These are phyloP conservation scores for Nakazawaea ishiwadae DNA, from an alignment of 805 yeast genomes.

Conservation along the genomic window DNA sequence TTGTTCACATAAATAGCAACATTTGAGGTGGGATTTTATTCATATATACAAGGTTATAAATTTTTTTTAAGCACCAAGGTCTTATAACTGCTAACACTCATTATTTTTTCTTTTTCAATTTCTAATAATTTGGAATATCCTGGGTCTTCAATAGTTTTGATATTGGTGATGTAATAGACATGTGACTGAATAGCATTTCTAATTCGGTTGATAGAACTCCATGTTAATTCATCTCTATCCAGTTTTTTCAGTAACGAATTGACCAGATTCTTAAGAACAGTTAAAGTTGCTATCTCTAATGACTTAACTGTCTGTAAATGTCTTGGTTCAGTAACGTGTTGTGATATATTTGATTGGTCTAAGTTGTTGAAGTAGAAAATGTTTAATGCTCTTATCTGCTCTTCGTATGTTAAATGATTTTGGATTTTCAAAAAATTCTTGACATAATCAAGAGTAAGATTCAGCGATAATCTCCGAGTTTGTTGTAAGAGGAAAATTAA, in stretches of 20 bases:
- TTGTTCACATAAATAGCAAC: no score
- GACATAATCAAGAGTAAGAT: conserved; percentile 1
- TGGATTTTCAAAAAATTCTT: background rate
- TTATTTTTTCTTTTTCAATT: conserved; percentile 3
- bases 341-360: background rate
- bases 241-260: background rate
- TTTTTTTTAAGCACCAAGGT: conserved; percentile 1
- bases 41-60: background rate
- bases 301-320: background rate
- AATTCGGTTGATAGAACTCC: conserved; percentile 8
- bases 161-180: conserved; percentile 4
- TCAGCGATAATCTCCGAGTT: background rate
- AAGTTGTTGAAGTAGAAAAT: background rate
- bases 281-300: conserved; percentile 3
- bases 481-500: background rate
- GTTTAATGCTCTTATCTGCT: background rate
- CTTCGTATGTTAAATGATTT: background rate
- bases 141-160: conserved; percentile 2
- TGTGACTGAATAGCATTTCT: conserved; percentile 2
- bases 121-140: conserved; percentile 3
- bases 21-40: no score
- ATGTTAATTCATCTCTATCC: background rate
- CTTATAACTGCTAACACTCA: conserved; percentile 5
- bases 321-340: background rate
- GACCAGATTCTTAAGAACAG: background rate